Percentiles rank a stretch among this genome's conserved stretches.
phyloP scores from a whole-genome alignment of 2,329 filamentous ascomycete genomes.

The Calonectria crousiana region DNA sequence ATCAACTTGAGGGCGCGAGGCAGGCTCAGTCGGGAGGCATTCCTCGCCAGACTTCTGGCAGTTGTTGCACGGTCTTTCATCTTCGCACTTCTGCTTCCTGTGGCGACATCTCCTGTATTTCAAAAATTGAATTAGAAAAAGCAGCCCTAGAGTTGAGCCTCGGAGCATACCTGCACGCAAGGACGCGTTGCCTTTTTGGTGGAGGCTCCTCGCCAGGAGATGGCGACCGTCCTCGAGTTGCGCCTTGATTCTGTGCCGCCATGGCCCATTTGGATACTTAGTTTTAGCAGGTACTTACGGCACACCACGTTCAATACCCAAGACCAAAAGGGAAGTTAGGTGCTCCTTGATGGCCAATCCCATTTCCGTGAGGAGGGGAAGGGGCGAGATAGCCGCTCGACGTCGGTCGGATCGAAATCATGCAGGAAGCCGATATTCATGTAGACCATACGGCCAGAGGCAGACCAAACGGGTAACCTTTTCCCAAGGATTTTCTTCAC shows the following conservation, averaged over 20 bases:
- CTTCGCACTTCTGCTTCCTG: constrained; percentile 42
- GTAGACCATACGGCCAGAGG: neutral
- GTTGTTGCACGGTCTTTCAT: constrained; percentile 39
- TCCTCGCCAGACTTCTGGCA: constrained; percentile 40
- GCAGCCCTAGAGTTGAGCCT: neutral
- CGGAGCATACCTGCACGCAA: constrained; percentile 31
- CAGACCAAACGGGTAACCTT: neutral
- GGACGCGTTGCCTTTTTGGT: constrained; percentile 29
- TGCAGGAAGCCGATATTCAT: neutral
- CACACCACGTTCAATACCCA: neutral
- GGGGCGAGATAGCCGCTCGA: neutral
- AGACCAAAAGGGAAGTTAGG: neutral
- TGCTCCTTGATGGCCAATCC: neutral
- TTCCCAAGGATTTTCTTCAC: neutral
- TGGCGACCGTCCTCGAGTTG: constrained; percentile 9
- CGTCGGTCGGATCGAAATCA: neutral
- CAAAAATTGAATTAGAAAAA: too few relatives aligned
- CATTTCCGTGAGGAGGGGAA: neutral
- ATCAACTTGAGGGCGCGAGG: constrained; percentile 31
- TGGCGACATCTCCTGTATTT: constrained; percentile 34
- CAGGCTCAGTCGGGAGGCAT: constrained; percentile 34
- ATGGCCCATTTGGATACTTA: neutral
- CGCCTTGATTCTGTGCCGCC: neutral
- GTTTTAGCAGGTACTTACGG: neutral
- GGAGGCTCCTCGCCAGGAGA: constrained; percentile 27